Percentiles rank a stretch among this genome's conserved stretches.
Evolutionary conservation across 208 protist species (phyloP).

Genomic region (Trichomonas tenax): DNA sequence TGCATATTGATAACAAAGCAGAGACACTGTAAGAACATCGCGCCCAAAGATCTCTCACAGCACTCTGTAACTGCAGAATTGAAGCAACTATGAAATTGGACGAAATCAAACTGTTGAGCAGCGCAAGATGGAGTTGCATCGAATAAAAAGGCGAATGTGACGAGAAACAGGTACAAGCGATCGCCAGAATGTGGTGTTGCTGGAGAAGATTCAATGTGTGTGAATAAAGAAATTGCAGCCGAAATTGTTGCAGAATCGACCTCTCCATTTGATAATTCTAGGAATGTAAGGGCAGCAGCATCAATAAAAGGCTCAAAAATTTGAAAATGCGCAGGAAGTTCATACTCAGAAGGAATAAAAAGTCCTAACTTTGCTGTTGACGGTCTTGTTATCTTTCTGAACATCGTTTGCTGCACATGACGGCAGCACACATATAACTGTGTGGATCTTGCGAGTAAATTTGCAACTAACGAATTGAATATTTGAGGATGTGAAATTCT

Average conservation of each 20-base stretch:
- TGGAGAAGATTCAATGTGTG: background rate
- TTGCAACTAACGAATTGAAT: background rate
- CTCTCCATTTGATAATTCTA: background rate
- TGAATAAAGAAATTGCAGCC: background rate
- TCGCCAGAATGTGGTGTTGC: background rate
- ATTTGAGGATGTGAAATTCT: background rate
- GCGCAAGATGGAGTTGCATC: background rate
- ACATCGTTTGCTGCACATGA: background rate
- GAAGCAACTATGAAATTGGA: background rate
- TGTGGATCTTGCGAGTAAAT: background rate
- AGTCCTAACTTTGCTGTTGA: background rate
- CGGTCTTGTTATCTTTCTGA: background rate
- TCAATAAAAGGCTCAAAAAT: slow-evolving; percentile 1
- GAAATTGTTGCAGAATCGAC: background rate
- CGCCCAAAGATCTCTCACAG: background rate
- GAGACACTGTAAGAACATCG: background rate
- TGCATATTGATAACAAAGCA: background rate
- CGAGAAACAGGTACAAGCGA: background rate
- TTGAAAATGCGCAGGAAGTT: background rate
- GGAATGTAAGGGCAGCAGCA: background rate
- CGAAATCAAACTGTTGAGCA: background rate
- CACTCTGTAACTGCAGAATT: background rate
- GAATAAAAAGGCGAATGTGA: background rate
- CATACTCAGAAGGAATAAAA: background rate
- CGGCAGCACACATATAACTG: background rate